Evolutionary conservation across 768 basidiomycete genomes (phyloP), one percentile per base, ranked within the genome.

Genomic region (Candolleomyces aberdarensis): DNA sequence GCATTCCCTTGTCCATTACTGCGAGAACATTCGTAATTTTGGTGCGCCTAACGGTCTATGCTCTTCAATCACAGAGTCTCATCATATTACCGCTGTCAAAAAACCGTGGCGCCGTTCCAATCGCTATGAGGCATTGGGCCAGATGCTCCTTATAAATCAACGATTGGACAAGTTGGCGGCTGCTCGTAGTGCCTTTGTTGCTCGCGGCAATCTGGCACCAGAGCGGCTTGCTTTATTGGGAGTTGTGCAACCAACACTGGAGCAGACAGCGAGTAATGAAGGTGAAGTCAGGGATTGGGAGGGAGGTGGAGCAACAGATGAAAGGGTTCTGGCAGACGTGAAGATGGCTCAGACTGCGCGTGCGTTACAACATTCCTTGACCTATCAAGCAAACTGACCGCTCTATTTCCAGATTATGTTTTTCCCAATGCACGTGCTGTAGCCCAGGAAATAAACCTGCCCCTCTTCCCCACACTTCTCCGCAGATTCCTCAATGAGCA

Each of bases 61-160:
- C 54, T 72, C 72, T 0, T 75, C 72, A 0, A 72, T 74, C 29
- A 74, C 74, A 0, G 74, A 76, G 57, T 72, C 69, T 0, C 65
- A 63, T 8, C 75, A 74, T 53, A 75, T 73, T 40, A 66, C 58
- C 9, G 75, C 73, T 26, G 69, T 76, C 36, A 78, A 76, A 60
- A 55, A 70, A 20, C 76, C 75, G 0, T 78, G 71, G 70, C 59
- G 70, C 0, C 67, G 69, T 2, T 76, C 74, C 3, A 76, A 63
- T 59, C 64, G 58, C 0, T 66, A 68, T 52, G 60, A 76, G 17
- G 69, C 76, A 1, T 63, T 78, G 2, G 66, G 64, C 0, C 75
- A 78, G 53, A 78, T 78, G 74, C 66, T 78, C 6, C 50, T 69
- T 7, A 74, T 70, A 1, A 75, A 72, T 56, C 68, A 68, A n/a